Evolutionary conservation across 352 stramenopile genomes (phyloP), one percentile per base, ranked within the genome.

Genomic region (Plasmopara viticola): DNA sequence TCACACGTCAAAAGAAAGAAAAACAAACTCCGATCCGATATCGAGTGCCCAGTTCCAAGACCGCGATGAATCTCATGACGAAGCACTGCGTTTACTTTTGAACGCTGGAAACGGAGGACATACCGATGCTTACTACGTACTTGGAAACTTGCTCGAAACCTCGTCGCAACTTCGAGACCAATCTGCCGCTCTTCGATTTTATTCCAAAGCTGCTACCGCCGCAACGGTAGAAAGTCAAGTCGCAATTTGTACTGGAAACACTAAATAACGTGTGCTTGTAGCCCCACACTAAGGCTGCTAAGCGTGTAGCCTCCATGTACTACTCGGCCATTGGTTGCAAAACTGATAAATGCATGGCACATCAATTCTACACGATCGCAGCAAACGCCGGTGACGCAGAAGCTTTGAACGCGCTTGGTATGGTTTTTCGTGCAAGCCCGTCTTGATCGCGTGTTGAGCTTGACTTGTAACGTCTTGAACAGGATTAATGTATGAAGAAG

Each of bases 401-500:
- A 28, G 73, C 79, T 5, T 63, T 90, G 41, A 93, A 90, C 45
- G 72, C 82, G 14, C 66, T 90, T 10, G 78, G 78, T 87, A 64
- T 3, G 45, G 40, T 14, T 33, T 3, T 1, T 25, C 3, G 20
- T 25, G 20, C 20, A 25, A 25, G 20, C 20, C 20, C 20, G 20
- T 25, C 20, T 25, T 25, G 20, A 35, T 35, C 5, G 31, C 31
- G 2, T 35, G 0, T 12, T 12, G 10, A 12, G 5, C 31, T 35
- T 35, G 10, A 35, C 6, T 35, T 35, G 10, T 5, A 12, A 12
- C 31, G 31, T 12, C 31, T 35, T 35, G 6, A 12, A 35, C 31
- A 35, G 31, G 52, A 6, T 51, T 92, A 30, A 88, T 92, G 82
- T 76, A 71, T 53, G 79, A 92, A 60, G 78, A 92, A 56, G 82